Conservation (phyloP, 2,329 filamentous ascomycete species). For the Grosmannia penicillata region DNA sequence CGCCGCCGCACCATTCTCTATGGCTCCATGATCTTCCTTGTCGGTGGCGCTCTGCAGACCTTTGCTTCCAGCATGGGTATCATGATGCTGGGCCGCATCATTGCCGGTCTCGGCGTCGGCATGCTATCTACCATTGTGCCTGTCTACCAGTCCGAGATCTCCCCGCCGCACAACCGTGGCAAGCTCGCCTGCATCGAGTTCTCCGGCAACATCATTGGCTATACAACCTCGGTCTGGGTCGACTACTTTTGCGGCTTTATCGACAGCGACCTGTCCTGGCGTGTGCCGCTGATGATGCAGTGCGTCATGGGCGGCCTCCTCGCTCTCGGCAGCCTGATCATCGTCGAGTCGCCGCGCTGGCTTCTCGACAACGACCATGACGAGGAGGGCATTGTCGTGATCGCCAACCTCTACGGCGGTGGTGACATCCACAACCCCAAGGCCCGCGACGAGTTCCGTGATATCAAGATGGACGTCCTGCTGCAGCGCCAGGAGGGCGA, state of each 20-base stretch:
- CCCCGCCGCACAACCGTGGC: conserved; percentile 87
- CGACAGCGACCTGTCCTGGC: conserved; percentile 73
- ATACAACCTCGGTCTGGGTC: conserved; percentile 94
- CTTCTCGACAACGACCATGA: conserved; percentile 94
- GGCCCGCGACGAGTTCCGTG: conserved; percentile 88
- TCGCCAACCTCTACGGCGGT: conserved; percentile 91
- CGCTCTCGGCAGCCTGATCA: conserved; percentile 73
- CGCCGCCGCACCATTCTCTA: conserved; percentile 83
- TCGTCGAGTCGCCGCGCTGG: conserved; percentile 96
- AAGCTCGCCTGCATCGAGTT: conserved; percentile 97
- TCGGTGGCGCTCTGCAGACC: conserved; percentile 74
- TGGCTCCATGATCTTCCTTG: conserved; percentile 75
- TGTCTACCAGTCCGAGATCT: conserved; percentile 90
- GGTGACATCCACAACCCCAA: conserved; percentile 90
- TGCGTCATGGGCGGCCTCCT: conserved; percentile 86
- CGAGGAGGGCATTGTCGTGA: conserved; percentile 95
- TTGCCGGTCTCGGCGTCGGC: conserved; percentile 76
- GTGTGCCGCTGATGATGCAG: conserved; percentile 78
- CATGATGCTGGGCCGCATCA: conserved; percentile 74
- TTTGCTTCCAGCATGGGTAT: conserved; percentile 71
- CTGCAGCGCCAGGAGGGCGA: conserved; percentile 90
- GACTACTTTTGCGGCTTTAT: conserved; percentile 96
- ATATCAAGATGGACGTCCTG: conserved; percentile 97
- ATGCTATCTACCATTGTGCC: conserved; percentile 85
- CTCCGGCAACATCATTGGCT: conserved; percentile 90